A percentile compares a stretch with the other conserved stretches of the same genome.
phyloP scores from a whole-genome alignment of 805 yeast genomes.

The Ogataea henricii region DNA sequence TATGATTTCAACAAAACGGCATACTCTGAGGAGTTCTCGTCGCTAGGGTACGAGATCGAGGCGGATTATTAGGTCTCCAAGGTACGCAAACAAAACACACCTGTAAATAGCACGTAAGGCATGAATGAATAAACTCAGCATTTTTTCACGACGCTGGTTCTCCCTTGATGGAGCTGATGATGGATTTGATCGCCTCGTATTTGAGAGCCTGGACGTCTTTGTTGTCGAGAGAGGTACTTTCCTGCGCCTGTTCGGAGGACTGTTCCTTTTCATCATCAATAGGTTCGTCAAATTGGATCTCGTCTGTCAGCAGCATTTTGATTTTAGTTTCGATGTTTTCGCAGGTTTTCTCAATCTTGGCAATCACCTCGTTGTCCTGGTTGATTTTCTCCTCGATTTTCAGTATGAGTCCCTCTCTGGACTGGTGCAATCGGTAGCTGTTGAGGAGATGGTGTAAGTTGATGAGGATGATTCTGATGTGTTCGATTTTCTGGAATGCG shows the following conservation, averaged over 20 bases:
- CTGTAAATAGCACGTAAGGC: constrained; percentile 2
- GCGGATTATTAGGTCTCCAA: not conserved
- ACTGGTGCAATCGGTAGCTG: constrained; percentile 93
- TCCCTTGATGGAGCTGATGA: constrained; percentile 10
- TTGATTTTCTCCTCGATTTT: constrained; percentile 61
- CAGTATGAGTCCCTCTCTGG: constrained; percentile 83
- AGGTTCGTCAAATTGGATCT: constrained; percentile 14
- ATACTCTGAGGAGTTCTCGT: constrained; percentile 9
- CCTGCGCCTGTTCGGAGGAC: constrained; percentile 10
- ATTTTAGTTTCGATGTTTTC: constrained; percentile 42
- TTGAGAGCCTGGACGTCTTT: constrained; percentile 17
- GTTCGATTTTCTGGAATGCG: constrained; percentile 63
- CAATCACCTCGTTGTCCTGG: constrained; percentile 45
- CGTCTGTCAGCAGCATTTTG: constrained; percentile 24
- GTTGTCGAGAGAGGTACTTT: constrained; percentile 15
- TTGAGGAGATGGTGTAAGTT: constrained; percentile 91
- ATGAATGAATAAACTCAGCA: not conserved
- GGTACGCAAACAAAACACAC: not conserved
- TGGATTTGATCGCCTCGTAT: constrained; percentile 17
- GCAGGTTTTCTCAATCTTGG: constrained; percentile 43
- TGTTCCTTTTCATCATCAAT: constrained; percentile 1
- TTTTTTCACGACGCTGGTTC: not conserved
- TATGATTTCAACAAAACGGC: constrained; percentile 15
- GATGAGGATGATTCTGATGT: constrained; percentile 75
- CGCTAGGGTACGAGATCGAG: not conserved